Evolutionary conservation across 129 eudicot species (phyloP), one percentile per base, ranked within the genome.

Genomic region (Chrysanthemum lavandulifolium): DNA sequence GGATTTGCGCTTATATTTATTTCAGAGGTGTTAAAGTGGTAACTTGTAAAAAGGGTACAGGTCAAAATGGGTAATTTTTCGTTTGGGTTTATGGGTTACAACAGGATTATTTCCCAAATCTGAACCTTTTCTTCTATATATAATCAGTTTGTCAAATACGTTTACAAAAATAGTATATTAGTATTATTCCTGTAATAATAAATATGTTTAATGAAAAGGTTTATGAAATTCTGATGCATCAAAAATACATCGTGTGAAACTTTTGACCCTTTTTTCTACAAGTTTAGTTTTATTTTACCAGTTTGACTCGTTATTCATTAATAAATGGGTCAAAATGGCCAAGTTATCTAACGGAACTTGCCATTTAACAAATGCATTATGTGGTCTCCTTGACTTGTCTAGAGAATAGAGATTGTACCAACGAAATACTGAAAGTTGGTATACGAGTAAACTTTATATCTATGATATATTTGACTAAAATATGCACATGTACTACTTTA

Each of bases 401-500:
- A 14, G 16, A 61, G 33, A 31, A 29, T 31, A 61, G 3, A 25
- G 56, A 51, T n/a, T 13, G 45, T 51, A 23, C 59, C 59, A 15
- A 49, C 43, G 29, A 52, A 27, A 67, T 43, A 29, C 48, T 8
- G 10, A 58, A 59, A 23, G 45, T 45, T 21, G 27, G 27, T 72
- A 59, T 43, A 57, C 12, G 13, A 72, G 58, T 47, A 40, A 8
- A 36, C 68, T 25, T 61, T 60, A 72, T 58, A 36, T 40, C 5
- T 45, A 21, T 71, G 13, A 4, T 55, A 58, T 71, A 18, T 73
- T 73, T 73, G 31, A 73, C 50, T 6, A 47, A 25, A 23, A 51
- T 61, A 61, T 62, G 18, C 63, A 11, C 19, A 4, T 73, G 49
- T 62, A 73, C 70, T 6, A 6, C 61, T 19, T 71, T 72, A 95